A percentile compares a stretch with the other conserved stretches of the same genome.
These are phyloP conservation scores for Cucurbita moschata DNA, from an alignment of 306 rosid species.

Conservation along the genomic window DNA sequence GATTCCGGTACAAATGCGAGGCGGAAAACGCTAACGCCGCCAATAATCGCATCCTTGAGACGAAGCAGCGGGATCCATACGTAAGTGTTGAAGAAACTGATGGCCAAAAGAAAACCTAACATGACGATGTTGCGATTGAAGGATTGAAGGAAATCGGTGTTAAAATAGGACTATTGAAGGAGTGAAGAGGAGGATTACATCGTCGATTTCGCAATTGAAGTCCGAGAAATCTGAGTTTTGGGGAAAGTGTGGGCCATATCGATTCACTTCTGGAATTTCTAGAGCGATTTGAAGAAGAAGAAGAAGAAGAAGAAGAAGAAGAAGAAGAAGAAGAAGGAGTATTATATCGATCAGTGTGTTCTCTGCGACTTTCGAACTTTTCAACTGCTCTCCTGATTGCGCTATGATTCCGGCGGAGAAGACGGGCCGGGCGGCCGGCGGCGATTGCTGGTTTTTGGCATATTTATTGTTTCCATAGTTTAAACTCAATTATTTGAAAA, in stretches of 20 bases:
- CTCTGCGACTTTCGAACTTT: background rate
- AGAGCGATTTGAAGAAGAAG: background rate
- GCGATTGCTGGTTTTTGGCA: too few relatives aligned
- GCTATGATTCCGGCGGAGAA: background rate
- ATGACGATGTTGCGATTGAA: background rate
- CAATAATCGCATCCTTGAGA: background rate
- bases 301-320: background rate
- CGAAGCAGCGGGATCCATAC: conserved; percentile 10
- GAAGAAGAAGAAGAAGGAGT: too few relatives aligned
- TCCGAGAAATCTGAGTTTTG: background rate
- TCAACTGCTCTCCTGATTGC: background rate
- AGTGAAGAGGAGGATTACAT: background rate
- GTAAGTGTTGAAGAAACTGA: conserved; percentile 38
- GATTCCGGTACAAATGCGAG: background rate
- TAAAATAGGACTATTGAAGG: background rate
- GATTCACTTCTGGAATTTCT: background rate
- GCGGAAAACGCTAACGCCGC: background rate
- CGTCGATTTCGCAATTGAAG: background rate
- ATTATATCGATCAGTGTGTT: background rate
- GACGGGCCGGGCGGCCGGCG: background rate
- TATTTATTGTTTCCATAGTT: too few relatives aligned
- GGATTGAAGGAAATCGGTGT: background rate
- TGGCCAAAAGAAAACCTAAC: background rate
- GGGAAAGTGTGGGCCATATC: background rate
- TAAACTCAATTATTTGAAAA: too few relatives aligned